Conservation (phyloP, 768 basidiomycete species). For the Amanita exitialis region DNA sequence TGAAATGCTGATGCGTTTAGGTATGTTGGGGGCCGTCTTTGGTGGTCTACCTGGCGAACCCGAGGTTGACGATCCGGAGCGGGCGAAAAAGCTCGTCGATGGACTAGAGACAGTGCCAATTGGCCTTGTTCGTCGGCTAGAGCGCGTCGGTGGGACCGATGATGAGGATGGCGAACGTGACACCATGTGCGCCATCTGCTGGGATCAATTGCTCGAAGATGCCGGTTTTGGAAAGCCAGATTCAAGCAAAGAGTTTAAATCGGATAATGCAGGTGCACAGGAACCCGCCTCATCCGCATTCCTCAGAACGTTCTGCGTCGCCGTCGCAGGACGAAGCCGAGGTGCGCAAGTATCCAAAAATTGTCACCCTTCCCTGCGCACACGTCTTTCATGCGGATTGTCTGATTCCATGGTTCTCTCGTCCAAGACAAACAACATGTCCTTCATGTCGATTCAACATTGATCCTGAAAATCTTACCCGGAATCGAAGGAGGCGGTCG, state of each 20-base stretch:
- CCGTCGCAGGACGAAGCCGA: slow-evolving; percentile 5
- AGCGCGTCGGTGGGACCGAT: slow-evolving; percentile 34
- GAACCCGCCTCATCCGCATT: slow-evolving; percentile 9
- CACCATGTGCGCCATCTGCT: slow-evolving; percentile 63
- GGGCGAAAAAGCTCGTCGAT: slow-evolving; percentile 51
- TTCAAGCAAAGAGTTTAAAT: slow-evolving; percentile 11
- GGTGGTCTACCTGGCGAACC: slow-evolving; percentile 18
- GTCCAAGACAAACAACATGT: slow-evolving; percentile 71
- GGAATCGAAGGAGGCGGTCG: slow-evolving; percentile 18
- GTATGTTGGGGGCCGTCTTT: slow-evolving; percentile 13
- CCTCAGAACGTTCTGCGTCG: slow-evolving; percentile 1
- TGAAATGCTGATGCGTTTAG: slow-evolving; percentile 11
- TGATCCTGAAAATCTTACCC: slow-evolving; percentile 69
- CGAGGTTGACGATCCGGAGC: slow-evolving; percentile 51
- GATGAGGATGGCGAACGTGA: slow-evolving; percentile 23
- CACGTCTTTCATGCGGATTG: slow-evolving; percentile 78
- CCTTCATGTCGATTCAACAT: slow-evolving; percentile 79
- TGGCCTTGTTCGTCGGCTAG: slow-evolving; percentile 57
- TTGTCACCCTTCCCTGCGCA: slow-evolving; percentile 68
- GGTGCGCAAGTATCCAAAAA: slow-evolving; percentile 22
- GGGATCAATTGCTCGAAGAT: slow-evolving; percentile 55
- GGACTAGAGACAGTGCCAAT: slow-evolving; percentile 58
- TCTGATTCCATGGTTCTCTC: slow-evolving; percentile 75
- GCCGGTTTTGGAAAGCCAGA: slow-evolving; percentile 18
- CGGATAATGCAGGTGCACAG: slow-evolving; percentile 5